Evolutionary conservation across 331 rosid species (phyloP), one percentile per base, ranked within the genome.

Genomic region (Phaseolus coccineus): DNA sequence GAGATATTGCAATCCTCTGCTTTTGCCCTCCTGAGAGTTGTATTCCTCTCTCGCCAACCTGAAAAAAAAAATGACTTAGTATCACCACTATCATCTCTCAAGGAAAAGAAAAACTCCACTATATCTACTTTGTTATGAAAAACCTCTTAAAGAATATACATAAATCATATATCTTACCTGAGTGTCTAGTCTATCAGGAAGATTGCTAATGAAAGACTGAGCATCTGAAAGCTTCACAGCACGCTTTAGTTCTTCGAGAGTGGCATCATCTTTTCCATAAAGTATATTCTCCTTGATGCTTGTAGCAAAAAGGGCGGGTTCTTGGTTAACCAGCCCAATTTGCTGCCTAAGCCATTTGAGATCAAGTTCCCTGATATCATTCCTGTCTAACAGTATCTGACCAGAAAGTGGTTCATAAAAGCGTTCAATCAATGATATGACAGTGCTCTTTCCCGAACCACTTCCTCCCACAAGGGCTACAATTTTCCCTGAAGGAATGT

Each of bases 11-110:
- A 69, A 95, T 93, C 86, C 99, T 87, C 77, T 95, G 99, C 86
- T 93, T 93, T 73, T 95, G 98, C 74, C 99, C 99, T 37, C 98
- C 99, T 13, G 99, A 95, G 47, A 93, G 80, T 80, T 95, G 99
- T 83, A 95, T 91, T 48, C 99, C 99, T 85, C 99, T 93, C 85
- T 95, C 99, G 19, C 99, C 99, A 84, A 95, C 99, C 99, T 95
- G 73, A 28, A 81, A 73, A 80, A 81, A 73, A 80, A 82, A 35
- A 15, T 1, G 35, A 28, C 8, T 12, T 30, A 5, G 40, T 30
- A 31, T 61, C 24, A 61, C 44, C 44, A 61, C 68, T 46, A 46
- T 3, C 51, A 11, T 16, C 68, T 62, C 68, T 62, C 33, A 14
- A 13, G 68, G 44, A 15, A 31, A 61, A 62, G 68, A 30, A 61